Percentiles rank a stretch among this genome's conserved stretches.
These are phyloP conservation scores for Trichoderma oligosporum DNA, from an alignment of 2,329 filamentous ascomycete genomes.

Conservation along the genomic window DNA sequence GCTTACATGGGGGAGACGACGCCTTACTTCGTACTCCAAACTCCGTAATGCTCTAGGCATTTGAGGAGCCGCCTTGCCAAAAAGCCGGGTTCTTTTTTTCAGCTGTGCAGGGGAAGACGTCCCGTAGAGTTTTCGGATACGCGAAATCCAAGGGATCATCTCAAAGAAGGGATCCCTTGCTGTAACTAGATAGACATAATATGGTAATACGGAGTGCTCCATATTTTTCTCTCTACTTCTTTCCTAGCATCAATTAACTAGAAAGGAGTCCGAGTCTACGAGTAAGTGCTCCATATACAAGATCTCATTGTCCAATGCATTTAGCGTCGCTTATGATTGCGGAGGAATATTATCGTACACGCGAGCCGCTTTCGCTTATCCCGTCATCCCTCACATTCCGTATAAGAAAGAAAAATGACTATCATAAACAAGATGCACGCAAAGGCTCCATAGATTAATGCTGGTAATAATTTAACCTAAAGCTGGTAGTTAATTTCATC, in stretches of 20 bases:
- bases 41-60: background rate
- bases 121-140: background rate
- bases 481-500: background rate
- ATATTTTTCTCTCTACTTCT: background rate
- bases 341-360: background rate
- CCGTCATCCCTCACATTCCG: background rate
- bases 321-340: background rate
- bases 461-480: background rate
- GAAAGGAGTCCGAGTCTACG: no score
- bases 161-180: background rate
- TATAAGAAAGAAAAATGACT: background rate
- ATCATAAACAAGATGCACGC: background rate
- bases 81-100: background rate
- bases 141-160: background rate
- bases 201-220: background rate
- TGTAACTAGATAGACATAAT: background rate
- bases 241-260: no score
- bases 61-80: background rate
- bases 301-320: no score
- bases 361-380: slow-evolving; percentile 12
- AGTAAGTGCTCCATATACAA: no score
- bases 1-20: background rate
- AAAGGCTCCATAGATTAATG: background rate
- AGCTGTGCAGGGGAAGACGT: background rate
- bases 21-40: no score